Percentiles rank a stretch among this genome's conserved stretches.
phyloP scores from a whole-genome alignment of 2,329 filamentous ascomycete genomes.

The Aaosphaeria pasadenensis region DNA sequence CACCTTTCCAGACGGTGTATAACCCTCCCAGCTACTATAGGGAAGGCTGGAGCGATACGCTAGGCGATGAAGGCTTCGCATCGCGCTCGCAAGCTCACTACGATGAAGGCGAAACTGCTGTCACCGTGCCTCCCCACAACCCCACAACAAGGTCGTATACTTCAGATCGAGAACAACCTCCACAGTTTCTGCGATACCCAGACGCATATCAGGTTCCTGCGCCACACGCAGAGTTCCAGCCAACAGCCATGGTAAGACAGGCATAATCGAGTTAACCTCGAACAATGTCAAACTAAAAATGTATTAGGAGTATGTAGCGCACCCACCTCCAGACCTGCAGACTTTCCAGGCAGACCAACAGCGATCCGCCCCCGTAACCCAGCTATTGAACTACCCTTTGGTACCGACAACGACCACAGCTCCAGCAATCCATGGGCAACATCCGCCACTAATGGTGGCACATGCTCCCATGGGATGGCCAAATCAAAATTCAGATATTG shows the following conservation, averaged over 20 bases:
- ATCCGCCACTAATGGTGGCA: constrained; percentile 1
- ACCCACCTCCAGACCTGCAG: no score
- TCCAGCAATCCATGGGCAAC: no score
- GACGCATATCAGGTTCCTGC: neutral
- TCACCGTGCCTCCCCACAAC: constrained; percentile 15
- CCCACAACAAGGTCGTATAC: constrained; percentile 10
- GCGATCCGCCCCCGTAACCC: constrained; percentile 18
- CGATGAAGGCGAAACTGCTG: constrained; percentile 13
- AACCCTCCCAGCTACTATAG: constrained; percentile 12
- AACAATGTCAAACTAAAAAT: no score
- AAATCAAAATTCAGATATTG: no score
- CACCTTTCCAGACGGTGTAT: constrained; percentile 13
- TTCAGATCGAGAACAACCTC: neutral
- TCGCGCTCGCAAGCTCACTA: constrained; percentile 16
- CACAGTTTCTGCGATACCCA: neutral
- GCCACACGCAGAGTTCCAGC: no score
- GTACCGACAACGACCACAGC: constrained; percentile 9
- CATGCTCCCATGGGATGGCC: constrained; percentile 16
- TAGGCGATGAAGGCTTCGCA: constrained; percentile 12
- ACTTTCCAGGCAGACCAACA: neutral
- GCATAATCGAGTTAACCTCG: no score
- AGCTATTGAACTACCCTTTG: constrained; percentile 14
- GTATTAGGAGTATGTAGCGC: no score
- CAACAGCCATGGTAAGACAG: no score
- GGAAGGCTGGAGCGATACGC: constrained; percentile 15